Evolutionary conservation across 306 rosid genomes (phyloP).

Genomic region (Psophocarpus tetragonolobus): DNA sequence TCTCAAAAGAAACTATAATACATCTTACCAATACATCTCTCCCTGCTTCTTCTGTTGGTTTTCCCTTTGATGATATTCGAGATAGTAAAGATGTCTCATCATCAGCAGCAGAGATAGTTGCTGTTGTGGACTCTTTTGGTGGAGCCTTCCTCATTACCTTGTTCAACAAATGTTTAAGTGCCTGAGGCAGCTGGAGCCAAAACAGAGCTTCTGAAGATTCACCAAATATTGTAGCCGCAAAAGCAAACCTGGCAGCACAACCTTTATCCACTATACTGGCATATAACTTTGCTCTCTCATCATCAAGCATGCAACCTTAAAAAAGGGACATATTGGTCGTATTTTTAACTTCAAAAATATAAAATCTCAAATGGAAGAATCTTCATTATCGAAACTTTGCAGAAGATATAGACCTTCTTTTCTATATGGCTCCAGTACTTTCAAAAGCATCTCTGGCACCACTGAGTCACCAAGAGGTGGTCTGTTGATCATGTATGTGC

Average conservation of each 20-base stretch:
- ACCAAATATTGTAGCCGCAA: slow-evolving; percentile 90
- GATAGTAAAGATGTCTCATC: slow-evolving; percentile 65
- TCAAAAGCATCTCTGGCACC: slow-evolving; percentile 93
- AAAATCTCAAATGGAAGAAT: slow-evolving; percentile 20
- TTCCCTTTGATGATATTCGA: slow-evolving; percentile 88
- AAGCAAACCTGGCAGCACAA: slow-evolving; percentile 79
- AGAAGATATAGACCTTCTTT: slow-evolving; percentile 66
- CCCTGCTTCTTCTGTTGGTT: slow-evolving; percentile 54
- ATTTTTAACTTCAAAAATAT: slow-evolving; percentile 29
- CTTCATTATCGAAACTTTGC: slow-evolving; percentile 30
- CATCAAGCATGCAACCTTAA: slow-evolving; percentile 89
- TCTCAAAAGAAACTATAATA: slow-evolving; percentile 8
- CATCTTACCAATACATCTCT: slow-evolving; percentile 61
- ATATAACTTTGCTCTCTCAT: slow-evolving; percentile 87
- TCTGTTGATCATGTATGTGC: slow-evolving; percentile 68
- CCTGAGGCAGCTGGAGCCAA: slow-evolving; percentile 91
- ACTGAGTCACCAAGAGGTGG: slow-evolving; percentile 85
- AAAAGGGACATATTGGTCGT: slow-evolving; percentile 36
- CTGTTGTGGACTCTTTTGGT: slow-evolving; percentile 39
- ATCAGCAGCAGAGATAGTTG: slow-evolving; percentile 60
- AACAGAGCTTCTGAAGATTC: slow-evolving; percentile 92
- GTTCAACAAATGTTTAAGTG: slow-evolving; percentile 73
- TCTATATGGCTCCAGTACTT: slow-evolving; percentile 91
- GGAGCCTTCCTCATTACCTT: slow-evolving; percentile 67
- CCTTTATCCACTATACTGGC: slow-evolving; percentile 83